Base-by-base conservation (phyloP, 129 eudicot genomes). In the Ambrosia trifida region DNA sequence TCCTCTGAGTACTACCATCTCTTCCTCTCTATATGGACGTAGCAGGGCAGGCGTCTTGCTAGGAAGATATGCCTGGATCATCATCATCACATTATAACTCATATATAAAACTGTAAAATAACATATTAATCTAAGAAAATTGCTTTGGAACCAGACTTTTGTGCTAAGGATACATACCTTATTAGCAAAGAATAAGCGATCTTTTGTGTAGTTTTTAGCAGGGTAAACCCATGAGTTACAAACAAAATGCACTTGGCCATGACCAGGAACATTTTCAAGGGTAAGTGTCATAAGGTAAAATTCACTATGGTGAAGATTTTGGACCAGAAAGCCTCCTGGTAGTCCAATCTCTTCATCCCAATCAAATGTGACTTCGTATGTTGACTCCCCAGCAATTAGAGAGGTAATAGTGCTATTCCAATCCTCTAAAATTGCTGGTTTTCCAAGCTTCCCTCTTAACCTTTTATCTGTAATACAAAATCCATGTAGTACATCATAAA, bases 191-290 rank as follows among this genome's bases (percentile, higher is more conserved):
- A 86, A 86, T 14, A 89, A 40, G n/a, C 96, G 89, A 18, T 79
- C 84, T 1, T 69, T 41, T 28, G 78, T 72, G 78, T 86, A 81
- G 9, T 64, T 45, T 13, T 78, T n/a, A 5, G 88, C 75, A 0
- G 87, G 87, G 57, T 86, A 86, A 49, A 82, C 83, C 92, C 96
- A 89, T 24, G 96, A 86, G 59, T 86, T 80, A 77, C 92, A 86
- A 7, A 76, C 84, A 78, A 89, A 86, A 50, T 89, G 85, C 36
- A 89, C 59, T 0, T 69, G 46, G 3, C 84, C 89, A 64, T 89
- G 88, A 3, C 75, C 83, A 13, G 96, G 92, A 50, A 84, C 86
- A 70, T 82, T 69, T 64, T 85, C 81, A 7, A 89, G 84, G 24
- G 89, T 86, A 16, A 86, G 81, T 32, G 85, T 84, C 80, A 80